Base-by-base conservation (phyloP, 176 grass and related monocot species). In the Juncus effusus region DNA sequence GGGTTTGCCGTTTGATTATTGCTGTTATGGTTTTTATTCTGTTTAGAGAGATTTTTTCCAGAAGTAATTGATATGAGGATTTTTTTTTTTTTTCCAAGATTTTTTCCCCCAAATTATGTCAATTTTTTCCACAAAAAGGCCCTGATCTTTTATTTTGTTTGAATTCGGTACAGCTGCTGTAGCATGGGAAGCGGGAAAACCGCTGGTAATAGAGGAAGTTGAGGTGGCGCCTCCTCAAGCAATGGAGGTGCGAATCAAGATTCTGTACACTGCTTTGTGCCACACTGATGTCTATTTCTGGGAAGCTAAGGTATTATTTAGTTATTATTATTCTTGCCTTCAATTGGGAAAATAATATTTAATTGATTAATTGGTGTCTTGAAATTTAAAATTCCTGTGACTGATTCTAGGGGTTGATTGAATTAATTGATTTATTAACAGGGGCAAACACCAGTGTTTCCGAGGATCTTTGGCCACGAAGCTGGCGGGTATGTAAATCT, bases 281-380 rank as follows among this genome's bases (percentile, higher is more conserved):
- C 90, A 95, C 78, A 95, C 90, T 3, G 90, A 95, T 69, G 86
- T 95, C 78, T 95, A 77, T 83, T 95, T 95, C 86, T 95, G 90
- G 90, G 83, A 95, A 42, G 90, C 90, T 42, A 90, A 95, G 83
- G 90, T 95, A 74, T 5, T 28, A 28, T 28, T 28, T 1, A 28
- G 19, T 28, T 28, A 28, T 28, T 28, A 28, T 28, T 60, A 44
- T 6, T 39, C 14, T 36, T 64, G 6, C 61, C 0, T 15, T 74
- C 19, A 42, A 42, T 7, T 72, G 28, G 39, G 9, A 16, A 59
- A 59, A 13, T 40, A 13, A 16, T 56, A 10, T 12, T 28, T 28
- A 28, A 28, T 28, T 28, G 19, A 28, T 28, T 28, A 28, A 28
- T 28, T 28, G 1, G 19, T 28, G 19, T 28, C 19, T 28, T 28